Conservation (phyloP, 208 protist genomes). For the Balamuthia mandrillaris region DNA sequence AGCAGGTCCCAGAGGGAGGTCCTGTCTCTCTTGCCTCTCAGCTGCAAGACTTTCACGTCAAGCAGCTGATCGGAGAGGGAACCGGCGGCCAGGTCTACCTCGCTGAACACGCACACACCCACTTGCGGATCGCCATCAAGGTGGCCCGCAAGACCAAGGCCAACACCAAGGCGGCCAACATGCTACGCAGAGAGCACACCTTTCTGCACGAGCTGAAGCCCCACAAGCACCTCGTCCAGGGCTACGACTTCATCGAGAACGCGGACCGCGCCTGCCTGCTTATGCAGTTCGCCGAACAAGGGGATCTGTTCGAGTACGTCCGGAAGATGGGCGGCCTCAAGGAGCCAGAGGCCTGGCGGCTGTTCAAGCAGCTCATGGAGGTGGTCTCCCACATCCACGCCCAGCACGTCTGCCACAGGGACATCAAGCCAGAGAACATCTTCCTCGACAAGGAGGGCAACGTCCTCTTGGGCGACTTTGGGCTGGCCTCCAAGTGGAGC, state of each 20-base stretch:
- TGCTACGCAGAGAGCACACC: conserved; percentile 44
- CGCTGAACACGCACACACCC: too few species aligned
- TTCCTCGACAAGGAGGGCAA: conserved; percentile 17
- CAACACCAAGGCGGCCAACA: too few species aligned
- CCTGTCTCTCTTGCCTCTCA: too few species aligned
- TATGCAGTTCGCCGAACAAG: background rate
- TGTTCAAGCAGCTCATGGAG: conserved; percentile 57
- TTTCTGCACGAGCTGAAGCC: conserved; percentile 45
- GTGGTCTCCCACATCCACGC: conserved; percentile 52
- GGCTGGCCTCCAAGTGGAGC: background rate
- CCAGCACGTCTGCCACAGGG: conserved; percentile 50
- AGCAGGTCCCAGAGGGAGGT: too few species aligned
- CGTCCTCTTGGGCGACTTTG: conserved; percentile 14
- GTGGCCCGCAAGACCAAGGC: too few species aligned
- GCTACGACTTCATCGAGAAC: background rate
- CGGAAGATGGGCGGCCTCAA: background rate
- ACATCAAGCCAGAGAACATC: conserved; percentile 48
- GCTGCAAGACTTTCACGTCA: too few species aligned
- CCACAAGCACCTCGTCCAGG: conserved; percentile 3
- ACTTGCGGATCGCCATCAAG: too few species aligned
- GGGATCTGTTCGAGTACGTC: background rate
- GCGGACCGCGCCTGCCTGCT: background rate
- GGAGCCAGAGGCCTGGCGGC: conserved; percentile 45
- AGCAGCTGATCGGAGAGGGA: too few species aligned
- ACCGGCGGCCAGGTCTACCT: too few species aligned